These are phyloP conservation scores for Paraphaeosphaeria sporulosa DNA, from an alignment of 2,329 filamentous ascomycete species.

Conservation along the genomic window DNA sequence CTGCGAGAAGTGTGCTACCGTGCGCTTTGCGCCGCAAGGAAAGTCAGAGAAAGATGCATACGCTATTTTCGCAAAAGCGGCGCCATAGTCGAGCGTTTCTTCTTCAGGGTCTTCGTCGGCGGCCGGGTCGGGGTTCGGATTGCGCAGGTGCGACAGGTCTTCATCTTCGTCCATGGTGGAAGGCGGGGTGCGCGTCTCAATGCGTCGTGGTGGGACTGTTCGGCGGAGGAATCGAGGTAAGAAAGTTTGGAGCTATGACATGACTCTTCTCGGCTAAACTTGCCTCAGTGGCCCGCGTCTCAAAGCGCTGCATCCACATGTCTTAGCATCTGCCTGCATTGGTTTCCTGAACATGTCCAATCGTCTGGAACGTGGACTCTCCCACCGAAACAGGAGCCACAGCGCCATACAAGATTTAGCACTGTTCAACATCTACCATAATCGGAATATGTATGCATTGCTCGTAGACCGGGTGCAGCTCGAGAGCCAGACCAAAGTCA, in stretches of 20 bases:
- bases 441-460: too few species aligned
- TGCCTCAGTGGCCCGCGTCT: background rate
- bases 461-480: too few species aligned
- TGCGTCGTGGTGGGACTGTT: constrained; percentile 9
- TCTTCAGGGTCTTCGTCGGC: constrained; percentile 68
- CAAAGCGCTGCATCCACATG: background rate
- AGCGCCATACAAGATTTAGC: too few species aligned
- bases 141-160: constrained; percentile 37
- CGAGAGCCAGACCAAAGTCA: too few species aligned
- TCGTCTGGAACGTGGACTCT: too few species aligned
- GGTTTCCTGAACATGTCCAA: too few species aligned
- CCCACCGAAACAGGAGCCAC: too few species aligned
- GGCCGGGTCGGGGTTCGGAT: constrained; percentile 23
- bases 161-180: constrained; percentile 47
- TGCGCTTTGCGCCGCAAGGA: background rate
- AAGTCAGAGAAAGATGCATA: constrained; percentile 42
- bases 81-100: constrained; percentile 83
- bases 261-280: constrained; percentile 27
- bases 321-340: too few species aligned
- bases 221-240: constrained; percentile 13
- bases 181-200: background rate
- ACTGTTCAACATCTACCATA: too few species aligned
- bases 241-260: constrained; percentile 24
- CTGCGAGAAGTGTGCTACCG: background rate
- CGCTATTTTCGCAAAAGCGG: constrained; percentile 66